phyloP scores from a whole-genome alignment of 1,139 yeast genomes.

The Insectozyma bohioensis region DNA sequence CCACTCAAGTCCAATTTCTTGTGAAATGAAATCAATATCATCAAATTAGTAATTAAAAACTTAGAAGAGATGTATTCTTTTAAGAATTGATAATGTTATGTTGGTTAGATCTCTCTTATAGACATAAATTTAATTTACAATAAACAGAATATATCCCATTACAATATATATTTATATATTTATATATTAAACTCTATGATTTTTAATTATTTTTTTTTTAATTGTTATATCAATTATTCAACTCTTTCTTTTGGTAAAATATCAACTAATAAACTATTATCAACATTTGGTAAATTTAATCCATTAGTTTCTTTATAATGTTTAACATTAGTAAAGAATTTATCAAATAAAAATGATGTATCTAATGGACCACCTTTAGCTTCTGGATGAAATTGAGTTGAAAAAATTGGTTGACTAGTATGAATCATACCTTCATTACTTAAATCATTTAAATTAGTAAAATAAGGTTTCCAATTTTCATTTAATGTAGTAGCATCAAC shows the following conservation, averaged over 20 bases:
- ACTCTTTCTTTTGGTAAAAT: slow-evolving; percentile 87
- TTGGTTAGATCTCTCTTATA: too few species aligned
- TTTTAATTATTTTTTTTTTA: too few species aligned
- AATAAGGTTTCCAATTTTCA: slow-evolving; percentile 78
- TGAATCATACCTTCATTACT: slow-evolving; percentile 98
- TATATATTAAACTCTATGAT: neutral
- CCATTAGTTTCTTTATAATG: slow-evolving; percentile 51
- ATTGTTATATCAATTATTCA: too few species aligned
- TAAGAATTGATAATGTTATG: too few species aligned
- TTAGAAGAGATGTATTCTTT: too few species aligned
- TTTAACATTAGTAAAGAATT: slow-evolving; percentile 71
- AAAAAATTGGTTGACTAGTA: slow-evolving; percentile 79
- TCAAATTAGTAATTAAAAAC: too few species aligned
- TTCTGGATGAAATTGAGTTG: slow-evolving; percentile 98
- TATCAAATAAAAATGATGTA: slow-evolving; percentile 86
- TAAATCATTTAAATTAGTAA: slow-evolving; percentile 89
- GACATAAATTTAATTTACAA: too few species aligned
- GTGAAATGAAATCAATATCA: too few species aligned
- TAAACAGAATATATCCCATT: too few species aligned
- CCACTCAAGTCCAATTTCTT: too few species aligned
- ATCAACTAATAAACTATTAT: slow-evolving; percentile 66
- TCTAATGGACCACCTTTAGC: slow-evolving; percentile 99
- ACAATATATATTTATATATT: neutral
- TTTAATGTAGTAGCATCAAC: slow-evolving; percentile 81
- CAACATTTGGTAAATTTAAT: slow-evolving; percentile 43